phyloP scores from a whole-genome alignment of 2,329 filamentous ascomycete genomes.

The Dothistroma pini region DNA sequence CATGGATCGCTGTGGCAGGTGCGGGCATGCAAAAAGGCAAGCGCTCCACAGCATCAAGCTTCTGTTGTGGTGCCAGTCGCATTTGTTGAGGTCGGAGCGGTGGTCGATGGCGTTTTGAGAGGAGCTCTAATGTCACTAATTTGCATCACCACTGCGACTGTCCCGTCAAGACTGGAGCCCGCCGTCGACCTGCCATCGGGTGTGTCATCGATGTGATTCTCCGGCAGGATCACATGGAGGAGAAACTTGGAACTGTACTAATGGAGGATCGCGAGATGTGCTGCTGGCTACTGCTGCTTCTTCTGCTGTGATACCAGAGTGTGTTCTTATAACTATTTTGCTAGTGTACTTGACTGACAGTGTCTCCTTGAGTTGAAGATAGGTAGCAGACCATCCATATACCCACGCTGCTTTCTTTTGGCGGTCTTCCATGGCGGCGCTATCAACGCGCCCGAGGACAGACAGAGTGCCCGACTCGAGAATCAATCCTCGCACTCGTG shows the following conservation, averaged over 20 bases:
- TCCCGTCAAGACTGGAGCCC: slow-evolving; percentile 17
- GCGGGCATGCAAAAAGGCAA: slow-evolving; percentile 3
- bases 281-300: background rate
- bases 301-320: slow-evolving; percentile 4
- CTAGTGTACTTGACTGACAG: slow-evolving; percentile 5
- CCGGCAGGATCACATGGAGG: slow-evolving; percentile 3
- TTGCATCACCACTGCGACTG: slow-evolving; percentile 28
- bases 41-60: background rate
- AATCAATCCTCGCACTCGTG: too few relatives aligned
- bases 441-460: too few relatives aligned
- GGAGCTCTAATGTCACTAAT: slow-evolving; percentile 31
- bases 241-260: background rate
- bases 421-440: background rate
- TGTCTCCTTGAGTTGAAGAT: slow-evolving; percentile 2
- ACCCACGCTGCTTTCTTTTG: background rate
- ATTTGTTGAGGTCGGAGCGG: slow-evolving; percentile 9
- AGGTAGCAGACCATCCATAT: slow-evolving; percentile 1
- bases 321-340: slow-evolving; percentile 3
- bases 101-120: slow-evolving; percentile 18
- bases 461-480: too few relatives aligned
- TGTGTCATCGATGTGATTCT: background rate
- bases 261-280: slow-evolving; percentile 3
- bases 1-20: slow-evolving; percentile 10
- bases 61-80: slow-evolving; percentile 5
- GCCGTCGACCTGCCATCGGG: slow-evolving; percentile 3